Base-by-base conservation (phyloP, 192 early-diverging fungal genomes). In the Linnemannia elongata region DNA sequence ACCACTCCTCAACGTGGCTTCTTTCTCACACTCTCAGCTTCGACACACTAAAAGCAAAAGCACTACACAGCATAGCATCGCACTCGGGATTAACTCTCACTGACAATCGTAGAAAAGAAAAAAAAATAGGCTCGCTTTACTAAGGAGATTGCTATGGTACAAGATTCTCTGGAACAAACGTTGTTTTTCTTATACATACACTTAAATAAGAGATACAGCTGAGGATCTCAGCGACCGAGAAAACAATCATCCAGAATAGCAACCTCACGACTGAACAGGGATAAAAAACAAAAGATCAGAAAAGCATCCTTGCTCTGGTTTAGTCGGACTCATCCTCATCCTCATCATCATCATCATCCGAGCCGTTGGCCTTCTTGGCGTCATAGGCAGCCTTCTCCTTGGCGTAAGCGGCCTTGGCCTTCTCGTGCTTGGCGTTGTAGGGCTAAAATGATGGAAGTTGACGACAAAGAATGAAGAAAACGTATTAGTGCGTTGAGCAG, bases 331-430 rank as follows among this genome's bases (percentile, higher is more conserved):
- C 87, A 6, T 88, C 87, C 52, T 76, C 89, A 90, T 87, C 79
- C 15, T 80, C 89, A 89, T 81, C 79, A 10, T 80, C 85, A 4
- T 87, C 85, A 27, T 74, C 77, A 27, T 77, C 85, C 33, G 60
- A 66, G 30, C 60, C 60, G n/a, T 68, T 89, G 41, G 80, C 76
- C 60, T 91, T 88, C 66, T 91, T 89, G 69, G 88, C 85, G 39
- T 86, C 75, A 79, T 90, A 93, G 30, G 92, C 91, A 33, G 74
- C 77, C 92, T 94, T 95, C 45, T 91, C 92, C 35, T 72, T 69
- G 4, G 91, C 92, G 69, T 66, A 79, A 82, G 93, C 81, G 36
- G 80, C 77, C 82, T 92, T 93, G 76, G 74, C 79, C 75, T 80
- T 81, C 72, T 87, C 79, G 72, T 87, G 85, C 80, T 87, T 87